Evolutionary conservation across 2,329 filamentous ascomycete species (phyloP).

Genomic region (Ascochyta koolunga): DNA sequence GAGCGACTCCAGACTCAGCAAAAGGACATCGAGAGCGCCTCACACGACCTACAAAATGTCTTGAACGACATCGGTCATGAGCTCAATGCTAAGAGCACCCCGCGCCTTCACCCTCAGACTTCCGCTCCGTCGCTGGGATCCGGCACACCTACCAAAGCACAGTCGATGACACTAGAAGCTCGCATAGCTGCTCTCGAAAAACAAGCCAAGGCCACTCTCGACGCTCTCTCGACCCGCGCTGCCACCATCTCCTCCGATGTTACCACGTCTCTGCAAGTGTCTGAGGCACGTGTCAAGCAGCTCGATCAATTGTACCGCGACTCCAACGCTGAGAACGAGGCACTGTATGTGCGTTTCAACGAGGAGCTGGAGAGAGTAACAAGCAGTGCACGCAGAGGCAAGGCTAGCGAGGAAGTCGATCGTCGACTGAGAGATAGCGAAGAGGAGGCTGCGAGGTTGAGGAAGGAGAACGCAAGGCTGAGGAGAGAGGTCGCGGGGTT

Average conservation of each 20-base stretch:
- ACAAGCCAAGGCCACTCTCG: constrained; percentile 60
- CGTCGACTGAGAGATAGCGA: constrained; percentile 72
- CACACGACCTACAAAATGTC: constrained; percentile 74
- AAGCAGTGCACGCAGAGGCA: constrained; percentile 70
- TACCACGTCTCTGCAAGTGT: constrained; percentile 72
- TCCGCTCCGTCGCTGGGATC: constrained; percentile 35
- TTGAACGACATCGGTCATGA: constrained; percentile 81
- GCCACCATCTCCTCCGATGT: constrained; percentile 70
- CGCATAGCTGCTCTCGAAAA: constrained; percentile 72
- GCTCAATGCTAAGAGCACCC: constrained; percentile 59
- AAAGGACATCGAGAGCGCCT: constrained; percentile 71
- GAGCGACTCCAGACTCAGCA: constrained; percentile 87
- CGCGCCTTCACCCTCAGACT: constrained; percentile 41
- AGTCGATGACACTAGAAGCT: constrained; percentile 53
- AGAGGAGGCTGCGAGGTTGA: constrained; percentile 77
- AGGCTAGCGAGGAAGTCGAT: constrained; percentile 80
- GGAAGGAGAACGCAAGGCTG: constrained; percentile 84
- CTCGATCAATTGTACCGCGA: constrained; percentile 91
- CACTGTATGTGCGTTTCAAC: constrained; percentile 91
- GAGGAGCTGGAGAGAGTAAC: constrained; percentile 85
- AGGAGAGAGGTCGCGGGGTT: constrained; percentile 80
- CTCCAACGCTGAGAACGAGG: constrained; percentile 86
- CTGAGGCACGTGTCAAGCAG: constrained; percentile 78
- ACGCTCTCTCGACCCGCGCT: constrained; percentile 41
- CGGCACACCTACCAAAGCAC: constrained; percentile 15